A percentile compares a stretch with the other conserved stretches of the same genome.
Evolutionary conservation across 805 yeast species (phyloP).

Genomic region (Grigorovia yakushimaensis): DNA sequence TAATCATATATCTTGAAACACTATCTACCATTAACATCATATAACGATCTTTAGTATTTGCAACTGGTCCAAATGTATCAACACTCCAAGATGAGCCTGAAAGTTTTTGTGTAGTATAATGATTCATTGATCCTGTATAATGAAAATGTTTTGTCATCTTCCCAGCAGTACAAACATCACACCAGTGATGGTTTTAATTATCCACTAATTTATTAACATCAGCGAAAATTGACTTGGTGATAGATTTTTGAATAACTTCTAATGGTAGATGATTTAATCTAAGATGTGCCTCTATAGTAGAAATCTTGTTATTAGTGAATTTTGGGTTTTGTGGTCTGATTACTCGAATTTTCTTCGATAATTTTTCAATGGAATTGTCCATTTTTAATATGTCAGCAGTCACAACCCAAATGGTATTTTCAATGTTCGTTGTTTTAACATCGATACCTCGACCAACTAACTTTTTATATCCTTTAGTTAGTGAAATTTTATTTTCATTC

Average conservation of each 20-base stretch:
- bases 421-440: background rate
- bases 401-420: constrained; percentile 1
- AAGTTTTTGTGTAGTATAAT: background rate
- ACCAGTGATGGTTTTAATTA: background rate
- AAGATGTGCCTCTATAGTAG: constrained; percentile 1
- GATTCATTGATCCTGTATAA: constrained; percentile 5
- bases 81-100: constrained; percentile 6
- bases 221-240: background rate
- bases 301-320: background rate
- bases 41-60: background rate
- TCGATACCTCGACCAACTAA: background rate
- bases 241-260: background rate
- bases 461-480: background rate
- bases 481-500: background rate
- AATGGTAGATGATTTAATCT: constrained; percentile 1
- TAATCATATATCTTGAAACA: constrained; percentile 4
- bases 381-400: background rate
- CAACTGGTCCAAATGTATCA: constrained; percentile 5
- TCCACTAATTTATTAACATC: constrained; percentile 1
- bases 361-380: no score
- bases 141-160: constrained; percentile 2
- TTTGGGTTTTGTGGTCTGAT: background rate
- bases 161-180: constrained; percentile 1
- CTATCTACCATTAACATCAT: constrained; percentile 7
- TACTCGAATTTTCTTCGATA: background rate